Percentiles rank a stretch among this genome's conserved stretches.
Evolutionary conservation across 2,329 filamentous ascomycete genomes (phyloP).

Genomic region (Grosmannia huntii): DNA sequence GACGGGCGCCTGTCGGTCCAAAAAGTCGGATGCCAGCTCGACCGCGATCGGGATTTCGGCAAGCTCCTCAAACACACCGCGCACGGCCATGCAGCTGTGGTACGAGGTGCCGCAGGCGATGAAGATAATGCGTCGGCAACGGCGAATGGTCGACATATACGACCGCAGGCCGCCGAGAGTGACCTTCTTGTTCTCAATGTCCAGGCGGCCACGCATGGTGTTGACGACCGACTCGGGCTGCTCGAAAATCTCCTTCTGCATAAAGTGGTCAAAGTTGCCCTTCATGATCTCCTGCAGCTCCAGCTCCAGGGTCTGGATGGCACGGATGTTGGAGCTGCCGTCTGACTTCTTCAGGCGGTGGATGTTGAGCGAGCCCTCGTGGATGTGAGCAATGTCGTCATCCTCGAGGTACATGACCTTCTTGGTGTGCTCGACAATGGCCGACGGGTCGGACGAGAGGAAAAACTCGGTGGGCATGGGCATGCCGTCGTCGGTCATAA

Average conservation of each 20-base stretch:
- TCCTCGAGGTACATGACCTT: constrained; percentile 99
- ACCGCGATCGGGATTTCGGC: constrained; percentile 97
- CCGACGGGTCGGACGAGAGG: constrained; percentile 94
- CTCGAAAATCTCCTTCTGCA: constrained; percentile 99
- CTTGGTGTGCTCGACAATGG: constrained; percentile 99
- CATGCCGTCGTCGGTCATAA: constrained; percentile 96
- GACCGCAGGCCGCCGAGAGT: constrained; percentile 91
- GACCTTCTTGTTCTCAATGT: constrained; percentile 84
- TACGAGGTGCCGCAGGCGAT: constrained; percentile 97
- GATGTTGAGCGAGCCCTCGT: constrained; percentile 97
- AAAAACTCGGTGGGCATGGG: constrained; percentile 99
- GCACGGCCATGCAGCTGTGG: constrained; percentile 99
- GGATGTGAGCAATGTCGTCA: constrained; percentile 98
- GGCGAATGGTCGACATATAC: constrained; percentile 91
- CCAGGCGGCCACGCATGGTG: constrained; percentile 98
- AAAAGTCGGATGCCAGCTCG: constrained; percentile 94
- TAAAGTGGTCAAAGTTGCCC: constrained; percentile 99
- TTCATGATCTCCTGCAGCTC: constrained; percentile 99
- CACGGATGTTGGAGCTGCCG: constrained; percentile 90
- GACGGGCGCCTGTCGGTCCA: constrained; percentile 89
- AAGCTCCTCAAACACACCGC: constrained; percentile 93
- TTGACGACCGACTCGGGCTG: constrained; percentile 99
- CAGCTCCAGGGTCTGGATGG: constrained; percentile 96
- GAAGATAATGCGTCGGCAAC: constrained; percentile 95
- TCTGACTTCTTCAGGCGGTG: constrained; percentile 96